These are phyloP conservation scores for Cystobasidiaceae sp. DNA, from an alignment of 1,284 basidiomycete species.

Conservation along the genomic window DNA sequence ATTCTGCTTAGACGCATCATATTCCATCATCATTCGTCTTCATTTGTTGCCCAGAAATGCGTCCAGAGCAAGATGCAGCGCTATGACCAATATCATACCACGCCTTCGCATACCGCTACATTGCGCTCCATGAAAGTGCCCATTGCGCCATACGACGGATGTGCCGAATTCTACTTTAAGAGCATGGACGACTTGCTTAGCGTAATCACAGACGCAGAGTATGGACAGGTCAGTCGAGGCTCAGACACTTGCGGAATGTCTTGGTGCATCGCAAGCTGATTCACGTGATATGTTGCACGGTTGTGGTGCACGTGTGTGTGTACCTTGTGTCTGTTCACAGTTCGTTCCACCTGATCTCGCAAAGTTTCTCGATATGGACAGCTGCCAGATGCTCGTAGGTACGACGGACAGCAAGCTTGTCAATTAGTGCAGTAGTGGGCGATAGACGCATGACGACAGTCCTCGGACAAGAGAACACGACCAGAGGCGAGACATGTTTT, in stretches of 20 bases:
- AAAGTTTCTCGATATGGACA: conserved; percentile 6
- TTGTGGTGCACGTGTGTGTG: too few relatives aligned
- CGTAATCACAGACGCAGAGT: conserved; percentile 8
- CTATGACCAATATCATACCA: conserved; percentile 5
- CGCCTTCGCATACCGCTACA: not conserved
- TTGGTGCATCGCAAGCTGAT: too few relatives aligned
- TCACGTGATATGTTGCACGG: too few relatives aligned
- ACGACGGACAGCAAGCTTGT: conserved; percentile 1
- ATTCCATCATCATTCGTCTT: too few relatives aligned
- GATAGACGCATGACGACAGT: too few relatives aligned
- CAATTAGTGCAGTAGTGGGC: too few relatives aligned
- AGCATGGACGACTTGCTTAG: conserved; percentile 2
- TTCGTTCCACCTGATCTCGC: not conserved
- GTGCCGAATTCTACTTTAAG: conserved; percentile 4
- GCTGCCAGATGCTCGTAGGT: not conserved
- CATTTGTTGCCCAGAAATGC: conserved; percentile 1
- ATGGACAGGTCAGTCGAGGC: not conserved
- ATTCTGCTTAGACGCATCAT: too few relatives aligned
- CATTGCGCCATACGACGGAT: not conserved
- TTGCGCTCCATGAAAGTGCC: not conserved
- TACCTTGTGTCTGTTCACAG: not conserved
- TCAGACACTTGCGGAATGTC: too few relatives aligned
- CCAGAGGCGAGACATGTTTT: too few relatives aligned
- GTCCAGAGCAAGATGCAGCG: conserved; percentile 1
- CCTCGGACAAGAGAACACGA: too few relatives aligned